Conservation (phyloP, 1,284 basidiomycete species). For the Moniliella sp. region DNA sequence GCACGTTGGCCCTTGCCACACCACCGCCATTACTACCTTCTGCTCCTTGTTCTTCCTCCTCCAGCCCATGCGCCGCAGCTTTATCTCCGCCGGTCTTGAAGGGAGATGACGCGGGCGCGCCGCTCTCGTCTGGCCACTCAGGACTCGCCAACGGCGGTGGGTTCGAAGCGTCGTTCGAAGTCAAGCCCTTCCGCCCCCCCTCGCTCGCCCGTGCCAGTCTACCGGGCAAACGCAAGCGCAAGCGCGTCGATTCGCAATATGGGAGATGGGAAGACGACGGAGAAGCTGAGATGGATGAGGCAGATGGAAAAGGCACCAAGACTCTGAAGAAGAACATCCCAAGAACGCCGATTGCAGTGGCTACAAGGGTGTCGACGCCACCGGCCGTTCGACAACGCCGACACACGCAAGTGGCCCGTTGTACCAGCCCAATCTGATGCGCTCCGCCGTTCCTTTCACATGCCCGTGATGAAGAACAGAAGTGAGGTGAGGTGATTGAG, state of each 20-base stretch:
- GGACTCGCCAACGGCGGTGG: slow-evolving; percentile 7
- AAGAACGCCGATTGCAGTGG: slow-evolving; percentile 18
- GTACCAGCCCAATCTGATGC: slow-evolving; percentile 16
- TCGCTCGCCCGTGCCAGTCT: no score
- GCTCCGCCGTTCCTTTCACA: slow-evolving; percentile 45
- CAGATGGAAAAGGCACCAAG: slow-evolving; percentile 5
- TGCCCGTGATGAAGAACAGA: slow-evolving; percentile 62
- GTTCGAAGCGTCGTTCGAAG: slow-evolving; percentile 14
- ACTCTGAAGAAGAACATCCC: slow-evolving; percentile 3
- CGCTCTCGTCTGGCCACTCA: no score
- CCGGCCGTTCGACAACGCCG: slow-evolving; percentile 23
- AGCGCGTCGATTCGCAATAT: slow-evolving; percentile 23
- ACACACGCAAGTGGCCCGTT: slow-evolving; percentile 21
- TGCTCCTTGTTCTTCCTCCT: no score
- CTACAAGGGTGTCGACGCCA: slow-evolving; percentile 26
- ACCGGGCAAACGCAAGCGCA: slow-evolving; percentile 23
- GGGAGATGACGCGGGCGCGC: no score
- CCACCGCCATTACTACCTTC: no score
- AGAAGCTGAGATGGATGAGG: slow-evolving; percentile 1
- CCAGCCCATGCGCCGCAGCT: no score
- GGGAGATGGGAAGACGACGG: slow-evolving; percentile 6
- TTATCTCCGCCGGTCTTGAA: no score
- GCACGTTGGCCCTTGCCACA: no score
- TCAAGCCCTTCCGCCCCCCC: slow-evolving; percentile 29
- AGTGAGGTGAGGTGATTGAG: slow-evolving; percentile 51